Percentiles rank a stretch among this genome's conserved stretches.
phyloP scores from a whole-genome alignment of 805 yeast species.

The Saccharomycopsis oosterbeekiorum region DNA sequence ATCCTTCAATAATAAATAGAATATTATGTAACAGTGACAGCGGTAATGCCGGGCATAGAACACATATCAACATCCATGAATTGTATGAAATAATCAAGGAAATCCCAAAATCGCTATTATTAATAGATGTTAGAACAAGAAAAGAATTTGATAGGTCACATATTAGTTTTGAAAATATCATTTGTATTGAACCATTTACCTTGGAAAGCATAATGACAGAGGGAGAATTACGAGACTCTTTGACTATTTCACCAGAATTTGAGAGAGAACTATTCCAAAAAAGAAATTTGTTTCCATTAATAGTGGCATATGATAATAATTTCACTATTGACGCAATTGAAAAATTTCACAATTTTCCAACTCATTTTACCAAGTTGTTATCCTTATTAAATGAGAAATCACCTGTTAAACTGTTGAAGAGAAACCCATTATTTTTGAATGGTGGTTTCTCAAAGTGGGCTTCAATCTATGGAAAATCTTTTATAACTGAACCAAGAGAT shows the following conservation, averaged over 20 bases:
- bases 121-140: slow-evolving; percentile 64
- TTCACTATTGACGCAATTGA: slow-evolving; percentile 3
- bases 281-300: slow-evolving; percentile 46
- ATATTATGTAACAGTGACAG: neutral
- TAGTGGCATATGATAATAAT: slow-evolving; percentile 50
- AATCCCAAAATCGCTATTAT: slow-evolving; percentile 33
- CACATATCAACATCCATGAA: slow-evolving; percentile 3
- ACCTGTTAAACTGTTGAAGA: slow-evolving; percentile 28
- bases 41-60: neutral
- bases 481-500: slow-evolving; percentile 13
- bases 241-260: slow-evolving; percentile 42
- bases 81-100: slow-evolving; percentile 15
- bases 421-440: slow-evolving; percentile 35
- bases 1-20: neutral
- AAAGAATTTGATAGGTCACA: slow-evolving; percentile 54
- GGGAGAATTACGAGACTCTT: slow-evolving; percentile 56
- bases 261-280: slow-evolving; percentile 46
- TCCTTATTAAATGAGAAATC: slow-evolving; percentile 31
- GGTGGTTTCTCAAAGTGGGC: slow-evolving; percentile 50
- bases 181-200: slow-evolving; percentile 69
- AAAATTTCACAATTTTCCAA: slow-evolving; percentile 15
- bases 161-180: slow-evolving; percentile 45
- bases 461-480: slow-evolving; percentile 17
- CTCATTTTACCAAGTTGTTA: slow-evolving; percentile 26
- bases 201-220: slow-evolving; percentile 44